Evolutionary conservation across 2,329 filamentous ascomycete species (phyloP), one percentile per base, ranked within the genome.

Genomic region (Cladosporium sp.): DNA sequence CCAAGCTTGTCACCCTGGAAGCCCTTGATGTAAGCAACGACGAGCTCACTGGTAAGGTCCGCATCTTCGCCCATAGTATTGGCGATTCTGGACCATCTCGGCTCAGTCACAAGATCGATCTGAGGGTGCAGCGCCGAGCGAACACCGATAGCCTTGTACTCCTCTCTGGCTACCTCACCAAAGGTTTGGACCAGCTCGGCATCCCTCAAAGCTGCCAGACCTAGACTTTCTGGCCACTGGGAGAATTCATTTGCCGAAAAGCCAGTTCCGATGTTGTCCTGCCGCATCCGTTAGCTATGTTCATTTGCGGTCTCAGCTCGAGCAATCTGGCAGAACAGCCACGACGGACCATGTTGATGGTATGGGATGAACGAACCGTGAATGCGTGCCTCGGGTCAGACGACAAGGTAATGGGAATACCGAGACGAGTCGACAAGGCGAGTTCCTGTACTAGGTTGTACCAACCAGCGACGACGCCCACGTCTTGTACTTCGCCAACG

Each of bases 141-240:
- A 8, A 82, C 69, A 2, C 80, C 74, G 17, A 75, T 66, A 1
- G 72, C 72, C 52, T 69, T 61, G 59, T 76, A 77, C 61, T 83
- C 80, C 61, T 80, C 73, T 7, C 79, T 72, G 0, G 75, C 79
- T 17, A 80, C 70, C 28, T 81, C 74, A 7, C 75, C 78, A 53
- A 83, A 82, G 13, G 68, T 70, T 49, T 74, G 65, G 1, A 79
- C 77, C 0, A 80, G 64, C 1, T 73, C 69, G 0, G 76, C 67
- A 15, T 76, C 74, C 3, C 79, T 70, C 0, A 82, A 61, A 0
- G 80, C 80, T 4, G 78, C 80, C 7, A 83, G 66, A 0, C 80
- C 80, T 7, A 81, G 63, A 0, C 74, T 75, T 57, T 81, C 78
- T 0, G 80, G 80, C 79, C 80, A 82, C 55, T 79, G 75, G 0